Evolutionary conservation across 352 stramenopile genomes (phyloP).

Genomic region (Pythium utonaiense): DNA sequence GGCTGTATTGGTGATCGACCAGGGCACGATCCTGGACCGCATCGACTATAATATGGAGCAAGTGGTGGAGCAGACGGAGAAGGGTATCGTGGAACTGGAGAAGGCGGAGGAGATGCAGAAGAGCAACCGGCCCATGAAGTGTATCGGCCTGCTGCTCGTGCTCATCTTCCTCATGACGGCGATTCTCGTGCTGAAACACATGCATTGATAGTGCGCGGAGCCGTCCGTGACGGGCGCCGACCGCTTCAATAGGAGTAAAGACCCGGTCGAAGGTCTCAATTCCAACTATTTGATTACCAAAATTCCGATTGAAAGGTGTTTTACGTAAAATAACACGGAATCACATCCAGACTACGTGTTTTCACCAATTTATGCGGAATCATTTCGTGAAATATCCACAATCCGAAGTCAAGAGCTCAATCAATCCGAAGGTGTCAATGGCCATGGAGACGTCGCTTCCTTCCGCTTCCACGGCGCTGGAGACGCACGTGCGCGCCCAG

Average conservation of each 20-base stretch:
- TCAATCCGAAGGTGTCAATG: neutral
- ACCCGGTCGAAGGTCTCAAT: no score
- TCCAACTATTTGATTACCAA: constrained; percentile 1
- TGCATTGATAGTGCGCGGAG: no score
- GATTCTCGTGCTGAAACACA: constrained; percentile 90
- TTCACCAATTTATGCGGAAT: constrained; percentile 7
- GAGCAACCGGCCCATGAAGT: constrained; percentile 94
- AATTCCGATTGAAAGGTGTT: neutral
- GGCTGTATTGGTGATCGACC: constrained; percentile 99
- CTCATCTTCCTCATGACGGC: constrained; percentile 93
- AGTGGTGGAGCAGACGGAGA: constrained; percentile 98
- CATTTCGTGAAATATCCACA: constrained; percentile 5
- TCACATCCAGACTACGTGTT: neutral
- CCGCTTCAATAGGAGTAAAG: no score
- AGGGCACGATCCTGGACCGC: constrained; percentile 99
- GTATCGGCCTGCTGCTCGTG: constrained; percentile 89
- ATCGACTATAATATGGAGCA: constrained; percentile 99
- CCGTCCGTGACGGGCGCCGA: no score
- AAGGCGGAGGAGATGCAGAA: constrained; percentile 99
- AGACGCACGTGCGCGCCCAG: constrained; percentile 39
- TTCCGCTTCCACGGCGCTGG: constrained; percentile 12
- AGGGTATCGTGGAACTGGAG: constrained; percentile 97
- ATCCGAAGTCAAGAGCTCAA: neutral
- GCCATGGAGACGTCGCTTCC: neutral
- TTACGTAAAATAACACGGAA: neutral